Conservation (phyloP, 139 green algal genomes). For the Picochlorum sp. region DNA sequence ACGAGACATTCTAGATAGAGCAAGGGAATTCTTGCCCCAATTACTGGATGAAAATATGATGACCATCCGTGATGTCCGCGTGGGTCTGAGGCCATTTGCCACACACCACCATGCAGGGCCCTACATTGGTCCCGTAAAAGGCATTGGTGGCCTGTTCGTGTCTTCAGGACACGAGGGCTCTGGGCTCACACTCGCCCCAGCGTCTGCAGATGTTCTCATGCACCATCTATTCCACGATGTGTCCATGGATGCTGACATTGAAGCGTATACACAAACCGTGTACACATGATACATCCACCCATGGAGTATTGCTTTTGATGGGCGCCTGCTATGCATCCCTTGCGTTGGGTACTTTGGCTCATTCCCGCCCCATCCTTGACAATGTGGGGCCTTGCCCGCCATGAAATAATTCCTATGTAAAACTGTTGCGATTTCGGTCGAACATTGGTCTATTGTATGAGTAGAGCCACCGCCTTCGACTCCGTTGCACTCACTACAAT, state of each 20-base stretch:
- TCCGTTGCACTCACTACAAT: too few relatives aligned
- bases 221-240: slow-evolving; percentile 20
- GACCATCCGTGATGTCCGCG: slow-evolving; percentile 7
- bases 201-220: slow-evolving; percentile 37
- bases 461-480: too few relatives aligned
- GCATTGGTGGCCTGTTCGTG: slow-evolving; percentile 40
- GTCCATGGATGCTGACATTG: not conserved
- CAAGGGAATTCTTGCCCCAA: slow-evolving; percentile 45
- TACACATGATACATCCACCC: too few relatives aligned
- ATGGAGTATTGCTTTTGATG: too few relatives aligned
- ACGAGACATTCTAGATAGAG: slow-evolving; percentile 47
- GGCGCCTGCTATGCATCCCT: too few relatives aligned
- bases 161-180: slow-evolving; percentile 72
- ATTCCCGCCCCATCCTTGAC: too few relatives aligned
- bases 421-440: too few relatives aligned
- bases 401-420: too few relatives aligned
- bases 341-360: too few relatives aligned
- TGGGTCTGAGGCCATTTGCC: slow-evolving; percentile 54
- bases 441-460: too few relatives aligned
- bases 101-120: slow-evolving; percentile 26
- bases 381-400: too few relatives aligned
- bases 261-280: not conserved
- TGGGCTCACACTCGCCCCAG: slow-evolving; percentile 58
- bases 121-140: slow-evolving; percentile 42
- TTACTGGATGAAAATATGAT: not conserved